Conservation (phyloP, 2,329 filamentous ascomycete species). For the Emergomyces orientalis region DNA sequence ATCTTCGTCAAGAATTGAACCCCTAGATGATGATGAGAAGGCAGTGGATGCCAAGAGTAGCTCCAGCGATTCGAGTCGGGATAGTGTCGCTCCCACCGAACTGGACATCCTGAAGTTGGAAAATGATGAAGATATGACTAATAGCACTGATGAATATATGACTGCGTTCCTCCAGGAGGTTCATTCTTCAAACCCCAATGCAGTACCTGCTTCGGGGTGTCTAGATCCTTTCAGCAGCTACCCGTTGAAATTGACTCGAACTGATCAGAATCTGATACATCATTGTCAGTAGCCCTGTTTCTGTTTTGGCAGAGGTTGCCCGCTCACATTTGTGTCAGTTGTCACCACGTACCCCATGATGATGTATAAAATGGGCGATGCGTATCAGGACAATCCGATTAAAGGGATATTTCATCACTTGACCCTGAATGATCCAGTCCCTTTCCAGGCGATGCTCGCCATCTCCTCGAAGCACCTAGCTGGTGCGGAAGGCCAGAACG, state of each 20-base stretch:
- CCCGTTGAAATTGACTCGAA: slow-evolving; percentile 20
- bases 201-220: slow-evolving; percentile 14
- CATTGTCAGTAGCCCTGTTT: slow-evolving; percentile 22
- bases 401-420: slow-evolving; percentile 25
- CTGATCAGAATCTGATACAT: slow-evolving; percentile 25
- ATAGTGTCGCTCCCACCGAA: slow-evolving; percentile 1
- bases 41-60: background rate
- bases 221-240: slow-evolving; percentile 24
- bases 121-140: background rate
- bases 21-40: slow-evolving; percentile 9
- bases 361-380: slow-evolving; percentile 28
- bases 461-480: slow-evolving; percentile 27
- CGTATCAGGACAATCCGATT: slow-evolving; percentile 23
- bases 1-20: slow-evolving; percentile 11
- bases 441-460: slow-evolving; percentile 28
- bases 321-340: slow-evolving; percentile 22
- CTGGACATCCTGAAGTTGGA: background rate
- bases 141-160: background rate
- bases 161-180: slow-evolving; percentile 1
- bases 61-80: background rate
- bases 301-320: background rate
- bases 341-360: slow-evolving; percentile 27
- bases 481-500: slow-evolving; percentile 23
- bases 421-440: slow-evolving; percentile 23
- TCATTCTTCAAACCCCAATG: slow-evolving; percentile 12